Evolutionary conservation across 441 rosid species (phyloP).

Genomic region (Populus hybrid): DNA sequence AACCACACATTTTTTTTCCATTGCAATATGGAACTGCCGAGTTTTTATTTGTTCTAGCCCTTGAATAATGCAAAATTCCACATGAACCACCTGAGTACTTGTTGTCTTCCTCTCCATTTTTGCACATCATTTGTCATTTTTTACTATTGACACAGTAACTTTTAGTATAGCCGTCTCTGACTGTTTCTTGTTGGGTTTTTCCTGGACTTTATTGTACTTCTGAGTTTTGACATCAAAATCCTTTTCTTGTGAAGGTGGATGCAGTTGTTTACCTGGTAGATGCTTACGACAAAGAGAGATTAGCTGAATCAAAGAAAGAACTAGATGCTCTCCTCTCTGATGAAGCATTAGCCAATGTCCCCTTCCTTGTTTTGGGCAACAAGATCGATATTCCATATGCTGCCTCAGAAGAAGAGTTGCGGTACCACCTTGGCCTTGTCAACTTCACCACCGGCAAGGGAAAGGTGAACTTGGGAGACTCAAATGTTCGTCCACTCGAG

Average conservation of each 20-base stretch:
- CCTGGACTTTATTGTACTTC: neutral
- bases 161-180: too few species aligned
- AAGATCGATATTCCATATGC: constrained; percentile 87
- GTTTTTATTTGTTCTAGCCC: neutral
- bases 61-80: neutral
- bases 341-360: constrained; percentile 65
- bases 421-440: constrained; percentile 64
- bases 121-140: neutral
- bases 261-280: constrained; percentile 88
- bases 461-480: constrained; percentile 48
- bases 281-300: constrained; percentile 82
- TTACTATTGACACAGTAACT: neutral
- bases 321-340: constrained; percentile 81
- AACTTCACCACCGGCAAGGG: constrained; percentile 86
- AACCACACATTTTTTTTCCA: constrained; percentile 6
- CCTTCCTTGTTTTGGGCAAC: constrained; percentile 73
- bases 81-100: neutral
- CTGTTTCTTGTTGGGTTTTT: too few species aligned
- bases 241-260: constrained; percentile 53
- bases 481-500: constrained; percentile 58
- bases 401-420: constrained; percentile 79
- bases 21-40: neutral
- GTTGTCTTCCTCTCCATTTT: neutral
- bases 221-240: constrained; percentile 3
- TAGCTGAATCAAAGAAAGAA: constrained; percentile 70